These are phyloP conservation scores for Pseudogymnoascus sp. DNA, from an alignment of 2,329 filamentous ascomycete genomes.

Conservation along the genomic window DNA sequence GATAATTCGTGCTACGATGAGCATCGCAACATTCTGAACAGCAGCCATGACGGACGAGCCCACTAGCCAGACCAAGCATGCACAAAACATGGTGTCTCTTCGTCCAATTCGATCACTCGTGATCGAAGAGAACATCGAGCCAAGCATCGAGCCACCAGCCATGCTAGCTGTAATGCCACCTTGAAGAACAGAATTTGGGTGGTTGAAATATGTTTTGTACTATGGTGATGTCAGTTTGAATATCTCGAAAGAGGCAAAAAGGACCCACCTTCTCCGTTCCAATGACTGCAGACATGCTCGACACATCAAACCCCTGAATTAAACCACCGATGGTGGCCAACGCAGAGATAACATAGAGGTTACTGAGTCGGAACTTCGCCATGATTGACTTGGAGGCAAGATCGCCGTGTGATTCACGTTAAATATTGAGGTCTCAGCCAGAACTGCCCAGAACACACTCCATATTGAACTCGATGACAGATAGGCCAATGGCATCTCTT, in stretches of 20 bases:
- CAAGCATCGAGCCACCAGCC: constrained; percentile 40
- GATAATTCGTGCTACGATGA: constrained; percentile 60
- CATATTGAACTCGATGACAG: background rate
- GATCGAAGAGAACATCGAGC: constrained; percentile 35
- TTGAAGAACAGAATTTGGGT: constrained; percentile 13
- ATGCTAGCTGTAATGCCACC: constrained; percentile 42
- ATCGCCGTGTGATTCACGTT: background rate
- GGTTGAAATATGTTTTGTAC: background rate
- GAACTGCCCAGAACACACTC: background rate
- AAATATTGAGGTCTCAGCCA: background rate
- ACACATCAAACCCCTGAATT: constrained; percentile 42
- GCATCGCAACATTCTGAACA: constrained; percentile 51
- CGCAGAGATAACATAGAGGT: constrained; percentile 8
- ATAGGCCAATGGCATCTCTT: background rate
- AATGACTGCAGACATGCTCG: constrained; percentile 44
- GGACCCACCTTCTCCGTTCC: constrained; percentile 28
- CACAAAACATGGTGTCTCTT: constrained; percentile 36
- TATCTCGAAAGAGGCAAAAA: background rate
- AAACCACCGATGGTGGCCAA: constrained; percentile 9
- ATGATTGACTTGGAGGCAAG: background rate
- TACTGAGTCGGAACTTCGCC: constrained; percentile 10
- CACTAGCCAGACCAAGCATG: constrained; percentile 38
- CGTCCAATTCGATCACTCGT: constrained; percentile 40
- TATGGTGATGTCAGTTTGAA: background rate
- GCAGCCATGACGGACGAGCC: constrained; percentile 41